Base-by-base conservation (phyloP, 2,329 filamentous ascomycete species). In the Stachybotrys chlorohalonatus region DNA sequence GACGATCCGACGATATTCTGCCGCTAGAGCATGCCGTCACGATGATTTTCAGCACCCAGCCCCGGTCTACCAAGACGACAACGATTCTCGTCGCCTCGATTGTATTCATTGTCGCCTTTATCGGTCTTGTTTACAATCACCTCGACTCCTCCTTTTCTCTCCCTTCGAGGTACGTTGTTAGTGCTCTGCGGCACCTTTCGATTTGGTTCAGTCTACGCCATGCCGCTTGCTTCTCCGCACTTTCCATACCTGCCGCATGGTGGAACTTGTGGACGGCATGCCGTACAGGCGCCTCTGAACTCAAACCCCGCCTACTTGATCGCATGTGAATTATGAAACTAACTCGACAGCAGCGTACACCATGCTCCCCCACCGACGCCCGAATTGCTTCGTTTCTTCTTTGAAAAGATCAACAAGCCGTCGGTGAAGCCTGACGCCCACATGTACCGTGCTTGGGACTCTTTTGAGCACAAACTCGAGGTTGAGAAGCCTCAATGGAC, bases 101-200 rank as follows among this genome's bases (percentile, higher is more conserved):
- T 49, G 59, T 71, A 58, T 70, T 69, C 58, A 57, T 70, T 56
- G 59, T 63, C 52, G 57, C 64, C 54, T 63, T 70, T 47, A 59
- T 66, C 47, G 65, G 66, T 55, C 61, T 72, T 31, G 61, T 63
- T 53, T 69, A 66, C 54, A 67, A 66, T 58, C 65, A 68, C 53
- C 57, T 70, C 31, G 67, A 66, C 53, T 61, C 60, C 8, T 68
- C 62, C 62, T 60, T 47, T 24, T n/a, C 60, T 11, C 15, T 59
- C 31, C 57, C 60, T 9, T 17, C 57, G 15, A 58, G 60, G 64
- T 65, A 52, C 49, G 57, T 54, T 17, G 11, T 42, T 24, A 16
- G 15, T 24, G 15, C 9, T 47, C 15, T 47, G 24, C 46, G 6
- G 16, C 46, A 24, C 46, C 3, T 42, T 42, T 42, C 36, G 13